Evolutionary conservation across 2,329 filamentous ascomycete genomes (phyloP).

Genomic region (Colletotrichum zoysiae): DNA sequence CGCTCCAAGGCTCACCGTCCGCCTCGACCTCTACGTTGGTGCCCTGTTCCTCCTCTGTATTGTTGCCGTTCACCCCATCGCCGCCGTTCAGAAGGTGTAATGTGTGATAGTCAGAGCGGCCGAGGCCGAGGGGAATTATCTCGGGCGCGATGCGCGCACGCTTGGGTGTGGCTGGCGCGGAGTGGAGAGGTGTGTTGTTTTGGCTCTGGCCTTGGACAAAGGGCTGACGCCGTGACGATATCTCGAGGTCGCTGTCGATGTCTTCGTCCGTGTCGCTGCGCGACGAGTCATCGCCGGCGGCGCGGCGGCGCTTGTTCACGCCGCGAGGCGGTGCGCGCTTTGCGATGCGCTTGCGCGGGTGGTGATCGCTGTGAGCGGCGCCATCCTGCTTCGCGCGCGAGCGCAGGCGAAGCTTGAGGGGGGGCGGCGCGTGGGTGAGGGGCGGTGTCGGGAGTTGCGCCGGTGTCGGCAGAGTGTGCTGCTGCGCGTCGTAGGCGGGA

Average conservation of each 20-base stretch:
- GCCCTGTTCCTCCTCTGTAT: conserved; percentile 43
- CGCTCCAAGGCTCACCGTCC: conserved; percentile 67
- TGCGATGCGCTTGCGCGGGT: conserved; percentile 61
- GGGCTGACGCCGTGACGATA: conserved; percentile 43
- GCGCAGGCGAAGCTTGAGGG: conserved; percentile 68
- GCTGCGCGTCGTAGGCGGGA: conserved; percentile 52
- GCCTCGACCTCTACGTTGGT: conserved; percentile 58
- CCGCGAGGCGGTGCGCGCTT: conserved; percentile 64
- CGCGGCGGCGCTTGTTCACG: conserved; percentile 66
- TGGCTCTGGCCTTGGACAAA: conserved; percentile 31
- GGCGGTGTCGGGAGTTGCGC: conserved; percentile 68
- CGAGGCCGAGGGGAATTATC: conserved; percentile 70
- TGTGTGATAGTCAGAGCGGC: conserved; percentile 69
- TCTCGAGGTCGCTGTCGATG: conserved; percentile 54
- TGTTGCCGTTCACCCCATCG: conserved; percentile 45
- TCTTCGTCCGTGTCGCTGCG: conserved; percentile 53
- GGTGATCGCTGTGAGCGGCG: conserved; percentile 48
- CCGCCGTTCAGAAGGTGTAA: conserved; percentile 54
- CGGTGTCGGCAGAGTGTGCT: conserved; percentile 52
- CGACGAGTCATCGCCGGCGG: conserved; percentile 60
- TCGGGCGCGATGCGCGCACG: conserved; percentile 71
- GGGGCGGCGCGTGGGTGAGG: conserved; percentile 62
- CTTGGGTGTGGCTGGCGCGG: conserved; percentile 67
- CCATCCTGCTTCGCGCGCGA: conserved; percentile 54
- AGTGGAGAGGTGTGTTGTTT: conserved; percentile 43